phyloP scores from a whole-genome alignment of 345 rosid genomes.

The Citrus inodora region DNA sequence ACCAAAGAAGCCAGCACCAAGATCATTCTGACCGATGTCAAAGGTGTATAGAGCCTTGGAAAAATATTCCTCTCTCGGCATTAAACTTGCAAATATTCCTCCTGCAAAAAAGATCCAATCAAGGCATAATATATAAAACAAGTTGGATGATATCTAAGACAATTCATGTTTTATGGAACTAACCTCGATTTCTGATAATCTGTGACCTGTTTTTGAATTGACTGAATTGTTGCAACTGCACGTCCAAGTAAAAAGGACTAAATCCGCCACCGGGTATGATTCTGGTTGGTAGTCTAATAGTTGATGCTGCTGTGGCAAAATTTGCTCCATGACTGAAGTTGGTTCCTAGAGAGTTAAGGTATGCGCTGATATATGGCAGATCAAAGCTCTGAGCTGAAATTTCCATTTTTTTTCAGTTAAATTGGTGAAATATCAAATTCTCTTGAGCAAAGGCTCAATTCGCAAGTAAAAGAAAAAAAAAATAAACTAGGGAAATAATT shows the following conservation, averaged over 20 bases:
- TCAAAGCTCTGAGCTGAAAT: constrained; percentile 25
- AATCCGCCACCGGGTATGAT: constrained; percentile 23
- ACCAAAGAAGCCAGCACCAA: constrained; percentile 31
- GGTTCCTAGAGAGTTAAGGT: constrained; percentile 27
- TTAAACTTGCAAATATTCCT: constrained; percentile 23
- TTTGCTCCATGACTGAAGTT: constrained; percentile 33
- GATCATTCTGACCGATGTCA: constrained; percentile 67
- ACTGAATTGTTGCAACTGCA: constrained; percentile 43
- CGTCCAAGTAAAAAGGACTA: constrained; percentile 42
- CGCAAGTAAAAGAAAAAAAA: too few species aligned
- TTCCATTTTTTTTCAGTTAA: not conserved
- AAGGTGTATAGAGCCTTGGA: constrained; percentile 45
- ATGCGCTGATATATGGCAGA: constrained; percentile 27
- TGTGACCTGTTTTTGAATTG: constrained; percentile 41
- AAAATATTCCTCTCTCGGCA: constrained; percentile 42
- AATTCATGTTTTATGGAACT: not conserved
- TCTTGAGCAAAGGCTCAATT: not conserved
- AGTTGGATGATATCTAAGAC: not conserved
- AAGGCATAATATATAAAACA: not conserved
- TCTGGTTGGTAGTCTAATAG: constrained; percentile 14
- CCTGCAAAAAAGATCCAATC: constrained; percentile 19
- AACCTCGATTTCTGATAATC: constrained; percentile 40
- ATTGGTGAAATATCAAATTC: not conserved
- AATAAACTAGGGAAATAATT: not conserved
- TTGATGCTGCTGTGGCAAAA: constrained; percentile 29